phyloP scores from a whole-genome alignment of 2,329 filamentous ascomycete genomes.

The Alternaria postmessia region DNA sequence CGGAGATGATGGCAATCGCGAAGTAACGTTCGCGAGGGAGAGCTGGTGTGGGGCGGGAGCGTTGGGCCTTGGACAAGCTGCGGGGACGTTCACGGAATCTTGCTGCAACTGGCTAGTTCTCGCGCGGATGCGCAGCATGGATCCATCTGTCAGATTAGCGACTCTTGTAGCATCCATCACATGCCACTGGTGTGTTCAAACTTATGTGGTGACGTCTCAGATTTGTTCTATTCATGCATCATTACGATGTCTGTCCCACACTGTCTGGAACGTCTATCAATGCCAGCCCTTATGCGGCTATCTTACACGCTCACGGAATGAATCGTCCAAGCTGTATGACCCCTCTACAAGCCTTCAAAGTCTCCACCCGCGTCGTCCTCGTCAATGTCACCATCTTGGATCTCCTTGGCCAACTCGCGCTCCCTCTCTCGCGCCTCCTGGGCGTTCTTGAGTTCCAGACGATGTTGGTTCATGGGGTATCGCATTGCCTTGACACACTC shows the following conservation, averaged over 20 bases:
- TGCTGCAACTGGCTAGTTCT: conserved; percentile 32
- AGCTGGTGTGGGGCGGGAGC: conserved; percentile 18
- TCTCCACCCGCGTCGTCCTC: conserved; percentile 96
- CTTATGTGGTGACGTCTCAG: conserved; percentile 2
- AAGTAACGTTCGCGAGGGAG: conserved; percentile 15
- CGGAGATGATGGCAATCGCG: conserved; percentile 1
- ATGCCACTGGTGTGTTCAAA: background rate
- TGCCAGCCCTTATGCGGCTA: conserved; percentile 29
- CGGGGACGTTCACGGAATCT: conserved; percentile 38
- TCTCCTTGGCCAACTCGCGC: conserved; percentile 97
- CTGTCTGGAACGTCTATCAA: conserved; percentile 30
- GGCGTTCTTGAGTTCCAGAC: conserved; percentile 95
- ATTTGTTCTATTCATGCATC: conserved; percentile 33
- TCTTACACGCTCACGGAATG: conserved; percentile 25
- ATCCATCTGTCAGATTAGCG: conserved; percentile 12
- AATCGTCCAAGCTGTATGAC: conserved; percentile 3
- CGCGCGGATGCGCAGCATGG: conserved; percentile 27
- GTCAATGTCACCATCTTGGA: conserved; percentile 95
- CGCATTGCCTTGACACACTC: conserved; percentile 99
- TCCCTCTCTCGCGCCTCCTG: conserved; percentile 98
- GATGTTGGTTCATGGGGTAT: conserved; percentile 99
- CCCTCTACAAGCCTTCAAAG: conserved; percentile 86
- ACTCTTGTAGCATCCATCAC: conserved; percentile 9
- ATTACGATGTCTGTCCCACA: conserved; percentile 26
- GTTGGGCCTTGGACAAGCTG: conserved; percentile 21